These are phyloP conservation scores for Elongisporangium undulatum DNA, from an alignment of 352 stramenopile species.

Conservation along the genomic window DNA sequence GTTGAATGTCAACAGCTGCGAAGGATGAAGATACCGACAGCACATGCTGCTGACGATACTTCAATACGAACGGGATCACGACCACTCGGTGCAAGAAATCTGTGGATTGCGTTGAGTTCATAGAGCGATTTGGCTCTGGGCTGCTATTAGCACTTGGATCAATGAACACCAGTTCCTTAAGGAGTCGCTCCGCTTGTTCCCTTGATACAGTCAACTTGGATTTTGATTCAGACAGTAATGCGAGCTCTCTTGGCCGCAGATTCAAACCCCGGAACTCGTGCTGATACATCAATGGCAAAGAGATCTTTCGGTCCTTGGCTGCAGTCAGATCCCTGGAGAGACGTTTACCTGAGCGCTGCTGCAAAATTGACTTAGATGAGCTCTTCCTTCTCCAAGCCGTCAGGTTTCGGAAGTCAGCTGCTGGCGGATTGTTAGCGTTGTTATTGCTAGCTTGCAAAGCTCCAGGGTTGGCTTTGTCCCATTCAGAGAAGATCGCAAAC, in stretches of 20 bases:
- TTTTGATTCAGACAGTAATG: conserved; percentile 25
- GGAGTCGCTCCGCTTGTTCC: conserved; percentile 36
- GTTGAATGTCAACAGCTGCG: conserved; percentile 39
- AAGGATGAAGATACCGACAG: background rate
- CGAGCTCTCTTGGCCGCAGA: conserved; percentile 28
- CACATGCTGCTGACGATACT: conserved; percentile 24
- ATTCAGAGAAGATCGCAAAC: conserved; percentile 8
- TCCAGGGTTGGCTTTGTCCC: background rate
- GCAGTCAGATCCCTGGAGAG: background rate
- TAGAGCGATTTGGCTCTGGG: background rate
- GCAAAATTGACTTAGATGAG: conserved; percentile 15
- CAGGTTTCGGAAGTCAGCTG: conserved; percentile 2
- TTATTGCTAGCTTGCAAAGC: conserved; percentile 1
- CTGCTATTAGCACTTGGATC: conserved; percentile 9
- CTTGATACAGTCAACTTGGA: conserved; percentile 34
- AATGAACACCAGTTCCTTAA: conserved; percentile 47
- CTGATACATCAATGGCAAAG: conserved; percentile 20
- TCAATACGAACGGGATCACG: conserved; percentile 40
- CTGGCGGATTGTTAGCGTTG: conserved; percentile 1
- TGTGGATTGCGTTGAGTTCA: background rate
- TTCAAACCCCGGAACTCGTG: conserved; percentile 38
- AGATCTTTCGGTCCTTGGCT: conserved; percentile 9
- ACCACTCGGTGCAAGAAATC: conserved; percentile 21
- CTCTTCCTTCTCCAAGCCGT: conserved; percentile 16
- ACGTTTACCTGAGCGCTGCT: conserved; percentile 7